Base-by-base conservation (phyloP, 805 yeast genomes). In the Candida nitratophila region DNA sequence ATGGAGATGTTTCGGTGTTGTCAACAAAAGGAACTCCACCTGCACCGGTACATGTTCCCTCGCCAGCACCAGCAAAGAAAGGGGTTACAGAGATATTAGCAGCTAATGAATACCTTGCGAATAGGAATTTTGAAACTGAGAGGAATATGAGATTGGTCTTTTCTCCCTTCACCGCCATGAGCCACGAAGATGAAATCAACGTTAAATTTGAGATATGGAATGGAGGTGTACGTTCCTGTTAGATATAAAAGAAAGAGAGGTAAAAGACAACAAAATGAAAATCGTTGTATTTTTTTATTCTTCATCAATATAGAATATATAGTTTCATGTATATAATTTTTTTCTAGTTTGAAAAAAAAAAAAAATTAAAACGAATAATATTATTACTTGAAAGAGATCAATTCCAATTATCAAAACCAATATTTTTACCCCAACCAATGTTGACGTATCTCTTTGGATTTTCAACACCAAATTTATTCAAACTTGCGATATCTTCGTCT, bases 171-270 rank as follows among this genome's bases (percentile, higher is more conserved):
- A 46, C 51, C 4, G 47, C 53, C 6, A 47, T 50, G 14, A 50
- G 8, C 3, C 14, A 24, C 3, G 33, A 53, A 6, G 43, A 49
- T 19, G 47, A 47, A 6, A 45, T 45, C 5, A 52, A 45, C 7
- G 44, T 53, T 36, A 47, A 47, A 11, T 65, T 60, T 49, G 65
- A 65, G 33, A 57, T 65, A 9, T 65, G 70, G 70, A 63, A 59
- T 38, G 69, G 69, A 5, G 70, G 70, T 0, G 50, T 65, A 14
- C 44, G 70, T 27, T 41, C 54, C 46, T 39, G 44, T 43, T 10
- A 44, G 42, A 34, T 12, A 36, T 8, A 15, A n/a, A n/a, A n/a
- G n/a, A n/a, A n/a, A n/a, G n/a, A n/a, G n/a, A n/a, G n/a, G n/a
- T n/a, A n/a, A n/a, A n/a, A n/a, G n/a, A n/a, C n/a, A n/a, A n/a